phyloP scores from a whole-genome alignment of 257 asterid species.

The Knoxia roxburghii region DNA sequence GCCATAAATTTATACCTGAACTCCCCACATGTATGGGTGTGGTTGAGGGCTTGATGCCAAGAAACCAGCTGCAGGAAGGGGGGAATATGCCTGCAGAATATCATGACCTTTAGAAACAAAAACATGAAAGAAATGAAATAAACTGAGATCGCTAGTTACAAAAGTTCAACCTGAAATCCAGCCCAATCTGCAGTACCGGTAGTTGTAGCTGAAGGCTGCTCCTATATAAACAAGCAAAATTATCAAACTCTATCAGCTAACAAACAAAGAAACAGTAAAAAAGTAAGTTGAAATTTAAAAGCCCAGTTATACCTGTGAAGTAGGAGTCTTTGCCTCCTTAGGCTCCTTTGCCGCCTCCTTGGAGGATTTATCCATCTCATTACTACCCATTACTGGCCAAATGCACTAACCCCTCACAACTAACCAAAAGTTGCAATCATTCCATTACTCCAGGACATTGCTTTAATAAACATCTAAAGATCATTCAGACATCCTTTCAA shows the following conservation, averaged over 20 bases:
- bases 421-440: constrained; percentile 11
- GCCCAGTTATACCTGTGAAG: constrained; percentile 44
- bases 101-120: background rate
- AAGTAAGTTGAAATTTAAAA: background rate
- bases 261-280: background rate
- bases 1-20: constrained; percentile 50
- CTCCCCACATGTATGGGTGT: constrained; percentile 98
- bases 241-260: background rate
- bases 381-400: constrained; percentile 57
- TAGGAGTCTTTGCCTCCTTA: constrained; percentile 66
- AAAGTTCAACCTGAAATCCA: constrained; percentile 74
- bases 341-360: constrained; percentile 77
- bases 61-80: constrained; percentile 84
- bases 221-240: constrained; percentile 32
- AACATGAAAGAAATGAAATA: background rate
- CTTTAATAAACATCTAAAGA: background rate
- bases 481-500: background rate
- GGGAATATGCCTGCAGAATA: constrained; percentile 66
- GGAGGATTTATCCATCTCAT: constrained; percentile 72
- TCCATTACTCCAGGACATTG: background rate
- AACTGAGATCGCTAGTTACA: background rate
- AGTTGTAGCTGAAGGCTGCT: constrained; percentile 54
- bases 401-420: constrained; percentile 27
- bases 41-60: constrained; percentile 81
- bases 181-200: constrained; percentile 86